Base-by-base conservation (phyloP, 257 asterid species). In the Verbena officinalis region DNA sequence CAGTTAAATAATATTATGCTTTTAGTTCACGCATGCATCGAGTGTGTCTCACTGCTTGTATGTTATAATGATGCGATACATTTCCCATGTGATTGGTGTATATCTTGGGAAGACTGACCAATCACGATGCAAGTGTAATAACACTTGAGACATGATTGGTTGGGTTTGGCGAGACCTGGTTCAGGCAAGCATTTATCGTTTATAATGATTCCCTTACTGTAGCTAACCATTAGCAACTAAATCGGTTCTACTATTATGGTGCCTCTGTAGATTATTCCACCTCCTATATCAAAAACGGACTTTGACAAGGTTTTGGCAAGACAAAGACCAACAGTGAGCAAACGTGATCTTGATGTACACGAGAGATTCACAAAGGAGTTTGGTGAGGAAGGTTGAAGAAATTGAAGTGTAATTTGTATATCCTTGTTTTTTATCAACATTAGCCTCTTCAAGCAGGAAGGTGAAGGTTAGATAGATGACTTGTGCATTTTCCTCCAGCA, bases 311-410 rank as follows among this genome's bases (percentile, higher is more conserved):
- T 94, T 57, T 86, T 90, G 4, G 88, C 93, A 5, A 85, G 95
- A 69, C 99, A 94, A 57, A 80, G 74, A 66, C 99, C 99, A 48
- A 94, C 99, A 7, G 96, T 94, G 43, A 94, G 99, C 86, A 90
- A 90, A 81, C 6, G 85, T 2, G 99, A 94, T 72, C 99, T 94
- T 36, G 91, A 88, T 16, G 91, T 90, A 72, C 99, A 94, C 4
- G 96, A 90, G 82, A 81, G 90, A 82, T 94, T 90, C 79, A 90
- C 97, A 52, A 73, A 73, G 77, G 99, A 94, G 77, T 90, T 90
- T 8, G 99, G 99, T n/a, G 97, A 94, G 81, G 99, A 94, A 83
- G 99, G 99, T 42, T 94, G 84, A 90, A 42, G 71, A 67, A 60
- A 46, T 34, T 13, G 49, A 58, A 30, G 56, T 51, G 66, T 24